Base-by-base conservation (phyloP, 345 rosid species). In the Sisymbrium altissimum region DNA sequence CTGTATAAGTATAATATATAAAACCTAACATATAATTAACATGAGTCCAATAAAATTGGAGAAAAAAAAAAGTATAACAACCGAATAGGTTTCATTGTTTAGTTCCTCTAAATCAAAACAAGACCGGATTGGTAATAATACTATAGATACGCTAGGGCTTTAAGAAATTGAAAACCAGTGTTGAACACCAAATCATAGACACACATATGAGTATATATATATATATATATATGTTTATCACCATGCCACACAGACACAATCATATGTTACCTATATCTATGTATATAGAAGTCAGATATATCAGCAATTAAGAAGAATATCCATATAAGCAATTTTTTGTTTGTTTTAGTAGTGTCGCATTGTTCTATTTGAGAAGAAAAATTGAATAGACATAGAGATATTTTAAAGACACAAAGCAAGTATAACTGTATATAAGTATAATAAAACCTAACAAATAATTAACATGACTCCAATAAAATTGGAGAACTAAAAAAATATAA, bases 121-220 rank as follows among this genome's bases (percentile, higher is more conserved):
- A 55, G 43, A 41, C 64, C 61, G 3, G 41, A 33, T 15, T 43
- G 21, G 17, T 76, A 39, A 23, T 36, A 33, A 13, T 11, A 45
- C 17, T 58, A 43, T 25, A 9, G 9, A 61, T 58, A 39, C 14
- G 19, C 41, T 70, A 63, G 75, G 75, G 71, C 70, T 68, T 69
- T 59, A 38, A 62, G 17, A 63, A 62, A 27, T 17, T 63, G 44
- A 17, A 69, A 76, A 54, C 41, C 61, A 55, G 38, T 17, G 59
- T 63, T 45, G 33, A 76, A 76, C 35, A 62, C 50, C 27, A 61
- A 43, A 33, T 15, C 65, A 62, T 7, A 35, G 8, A 76, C 29
- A 32, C 10, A 18, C 19, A 45, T 27, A 25, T 56, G 40, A n/a
- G 12, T 2, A 12, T 9, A 25, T 3, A 8, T 7, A 18, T 9